Evolutionary conservation across 2,329 filamentous ascomycete genomes (phyloP).

Genomic region (Pseudocercospora pini-densiflorae): DNA sequence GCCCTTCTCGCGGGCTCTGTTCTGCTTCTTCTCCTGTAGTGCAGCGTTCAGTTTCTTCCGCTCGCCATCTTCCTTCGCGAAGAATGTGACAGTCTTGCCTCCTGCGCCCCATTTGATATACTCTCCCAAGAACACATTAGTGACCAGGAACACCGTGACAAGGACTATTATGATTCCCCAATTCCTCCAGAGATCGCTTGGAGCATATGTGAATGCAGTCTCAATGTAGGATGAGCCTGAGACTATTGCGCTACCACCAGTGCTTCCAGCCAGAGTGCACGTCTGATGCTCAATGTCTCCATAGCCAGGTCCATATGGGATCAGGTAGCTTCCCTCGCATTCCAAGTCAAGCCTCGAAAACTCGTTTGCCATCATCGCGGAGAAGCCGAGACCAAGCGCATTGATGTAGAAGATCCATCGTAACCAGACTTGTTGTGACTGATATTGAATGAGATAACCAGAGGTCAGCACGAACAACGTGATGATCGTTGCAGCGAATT

Average conservation of each 20-base stretch:
- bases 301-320: constrained; percentile 74
- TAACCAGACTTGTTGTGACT: constrained; percentile 74
- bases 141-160: constrained; percentile 73
- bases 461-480: constrained; percentile 81
- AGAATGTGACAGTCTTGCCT: constrained; percentile 80
- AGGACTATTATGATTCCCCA: constrained; percentile 79
- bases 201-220: constrained; percentile 68
- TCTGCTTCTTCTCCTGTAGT: constrained; percentile 63
- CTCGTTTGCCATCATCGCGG: constrained; percentile 84
- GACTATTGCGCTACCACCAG: constrained; percentile 66
- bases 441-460: constrained; percentile 83
- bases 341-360: constrained; percentile 71
- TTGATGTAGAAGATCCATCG: constrained; percentile 81
- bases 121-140: constrained; percentile 81
- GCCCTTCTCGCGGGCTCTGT: constrained; percentile 52
- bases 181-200: constrained; percentile 76
- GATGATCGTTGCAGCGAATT: constrained; percentile 76
- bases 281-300: constrained; percentile 74
- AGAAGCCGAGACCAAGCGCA: constrained; percentile 74
- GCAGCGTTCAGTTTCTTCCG: constrained; percentile 68
- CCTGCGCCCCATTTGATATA: constrained; percentile 77
- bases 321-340: constrained; percentile 69
- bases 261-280: constrained; percentile 77
- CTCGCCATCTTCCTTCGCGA: constrained; percentile 71
- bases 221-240: constrained; percentile 72